Percentiles rank a stretch among this genome's conserved stretches.
Conservation (phyloP, 1,284 basidiomycete genomes). For the Fomitiporia mediterranea region DNA sequence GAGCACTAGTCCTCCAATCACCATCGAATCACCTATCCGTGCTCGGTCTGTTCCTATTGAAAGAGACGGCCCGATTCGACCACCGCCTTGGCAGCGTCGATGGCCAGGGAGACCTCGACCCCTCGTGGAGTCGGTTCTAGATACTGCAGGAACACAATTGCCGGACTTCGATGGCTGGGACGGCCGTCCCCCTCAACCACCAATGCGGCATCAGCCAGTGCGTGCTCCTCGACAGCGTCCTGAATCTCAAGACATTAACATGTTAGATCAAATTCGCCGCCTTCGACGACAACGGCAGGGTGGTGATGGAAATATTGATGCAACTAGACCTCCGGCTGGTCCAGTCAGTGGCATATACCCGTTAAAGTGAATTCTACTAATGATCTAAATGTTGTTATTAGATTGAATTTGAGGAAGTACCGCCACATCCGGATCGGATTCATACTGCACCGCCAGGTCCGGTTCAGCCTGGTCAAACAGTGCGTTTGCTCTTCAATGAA, state of each 20-base stretch:
- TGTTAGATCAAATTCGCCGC: constrained; percentile 5
- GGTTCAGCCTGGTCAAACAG: background rate
- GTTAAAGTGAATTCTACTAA: no score
- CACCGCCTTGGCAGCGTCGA: background rate
- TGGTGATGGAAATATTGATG: constrained; percentile 15
- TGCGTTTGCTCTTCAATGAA: background rate
- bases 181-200: background rate
- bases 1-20: constrained; percentile 14
- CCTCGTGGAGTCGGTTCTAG: background rate
- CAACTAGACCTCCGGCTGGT: background rate
- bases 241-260: constrained; percentile 15
- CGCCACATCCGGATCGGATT: constrained; percentile 2
- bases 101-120: background rate
- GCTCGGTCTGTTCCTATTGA: constrained; percentile 15
- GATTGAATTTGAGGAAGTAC: constrained; percentile 3
- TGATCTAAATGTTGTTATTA: no score
- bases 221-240: background rate
- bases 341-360: no score
- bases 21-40: constrained; percentile 11
- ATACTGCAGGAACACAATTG: background rate
- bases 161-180: background rate
- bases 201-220: background rate
- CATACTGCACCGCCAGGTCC: constrained; percentile 12
- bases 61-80: background rate
- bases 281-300: background rate